Evolutionary conservation across 163 green algal species (phyloP), one percentile per base, ranked within the genome.

Genomic region (Volvox carteri): DNA sequence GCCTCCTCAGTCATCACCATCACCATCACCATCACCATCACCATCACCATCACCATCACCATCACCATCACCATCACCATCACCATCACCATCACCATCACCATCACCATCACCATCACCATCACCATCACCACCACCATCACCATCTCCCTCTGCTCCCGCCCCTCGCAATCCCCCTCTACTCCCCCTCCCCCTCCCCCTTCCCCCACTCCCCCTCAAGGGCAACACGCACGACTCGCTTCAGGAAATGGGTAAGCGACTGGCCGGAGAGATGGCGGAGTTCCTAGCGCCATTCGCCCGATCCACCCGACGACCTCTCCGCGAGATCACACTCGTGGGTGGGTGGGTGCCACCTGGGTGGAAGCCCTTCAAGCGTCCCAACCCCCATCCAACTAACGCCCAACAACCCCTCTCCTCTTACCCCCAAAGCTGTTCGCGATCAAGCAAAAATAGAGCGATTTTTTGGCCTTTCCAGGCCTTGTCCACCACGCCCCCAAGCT

Each of bases 281-380:
- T 74, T 90, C 25, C 78, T 95, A 70, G 46, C 72, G 67, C 89
- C 89, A 3, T 67, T 89, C 28, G 19, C 25, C 4, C 25, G 52
- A 1, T 86, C 85, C 46, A 70, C 70, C 0, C 78, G 78, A 11
- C 68, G 88, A 12, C 88, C 70, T 12, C 85, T 94, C n/a, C 56
- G 67, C 18, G 90, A 88, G 75, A 84, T 97, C 52, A 94, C 78
- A 41, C 96, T 97, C 84, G 92, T 96, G 48, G 95, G 83, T 88
- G 83, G 48, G 75, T 67, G 46, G 54, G 54, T 65, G 54, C 28
- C 28, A 16, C 50, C 14, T 60, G 5, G 54, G 54, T 65, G 54
- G 54, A 12, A 19, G n/a, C n/a, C n/a, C n/a, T n/a, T n/a, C n/a
- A n/a, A n/a, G n/a, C n/a, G n/a, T n/a, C n/a, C n/a, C n/a, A n/a